Evolutionary conservation across 257 asterid species (phyloP), one percentile per base, ranked within the genome.

Genomic region (Nicotiana undulata): DNA sequence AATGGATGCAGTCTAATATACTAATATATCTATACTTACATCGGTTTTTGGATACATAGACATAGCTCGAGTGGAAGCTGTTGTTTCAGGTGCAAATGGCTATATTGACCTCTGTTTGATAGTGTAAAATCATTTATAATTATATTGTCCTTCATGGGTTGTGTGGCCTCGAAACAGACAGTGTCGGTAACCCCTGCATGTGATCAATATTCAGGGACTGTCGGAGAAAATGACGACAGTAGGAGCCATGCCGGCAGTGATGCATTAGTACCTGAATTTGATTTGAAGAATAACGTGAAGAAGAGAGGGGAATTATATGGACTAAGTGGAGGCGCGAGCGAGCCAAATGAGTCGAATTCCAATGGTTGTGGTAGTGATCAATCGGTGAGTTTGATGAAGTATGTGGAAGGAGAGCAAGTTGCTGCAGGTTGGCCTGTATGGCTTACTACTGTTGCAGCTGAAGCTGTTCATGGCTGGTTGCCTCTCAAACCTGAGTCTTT

Each of bases 391-490:
- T 93, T 93, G 74, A 83, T 97, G 84, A 95, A 86, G 91, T 90
- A 88, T 75, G 91, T 87, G 61, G 98, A 89, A 74, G 94, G 97
- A 44, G 98, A 92, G 81, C 97, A 91, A 89, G 98, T 87, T 84
- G 97, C 98, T 51, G 97, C 97, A 26, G 98, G 98, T 5, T 94
- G 98, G 98, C 98, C 97, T 77, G 91, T 92, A 85, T 94, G 98
- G 98, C 94, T 94, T 82, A 90, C 89, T 86, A 96, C 95, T 83
- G 97, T 94, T 78, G 98, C 98, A 65, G 93, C 96, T 15, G 98
- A 94, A 89, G 97, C 98, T 74, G 92, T 94, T 85, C 96, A 94
- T 37, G 98, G 98, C 6, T 94, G 97, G 97, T 91, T 91, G 65
- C 97, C 97, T 0, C 95, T 89, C n/a, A 84, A 82, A 81, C 91